Evolutionary conservation across 768 basidiomycete species (phyloP).

Genomic region (Dioszegia aurantiaca): DNA sequence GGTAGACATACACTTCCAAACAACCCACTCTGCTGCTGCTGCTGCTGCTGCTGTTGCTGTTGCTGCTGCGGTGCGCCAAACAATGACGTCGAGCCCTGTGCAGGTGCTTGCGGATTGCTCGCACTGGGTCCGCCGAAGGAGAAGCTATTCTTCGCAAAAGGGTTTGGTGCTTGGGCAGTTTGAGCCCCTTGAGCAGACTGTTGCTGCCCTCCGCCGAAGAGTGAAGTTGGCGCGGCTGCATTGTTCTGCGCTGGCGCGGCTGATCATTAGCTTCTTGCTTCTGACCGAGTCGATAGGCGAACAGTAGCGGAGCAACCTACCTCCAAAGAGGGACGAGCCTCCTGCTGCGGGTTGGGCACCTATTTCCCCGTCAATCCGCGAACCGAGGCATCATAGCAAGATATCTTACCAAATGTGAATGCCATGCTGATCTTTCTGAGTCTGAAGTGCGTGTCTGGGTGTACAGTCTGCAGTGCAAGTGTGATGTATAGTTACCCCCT

Average conservation of each 20-base stretch:
- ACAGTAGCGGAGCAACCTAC: neutral
- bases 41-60: constrained; percentile 14
- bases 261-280: constrained; percentile 1
- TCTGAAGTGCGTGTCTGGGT: neutral
- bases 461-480: too few relatives aligned
- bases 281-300: too few relatives aligned
- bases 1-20: constrained; percentile 10
- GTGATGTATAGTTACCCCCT: too few relatives aligned
- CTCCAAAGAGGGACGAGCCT: constrained; percentile 14
- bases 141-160: neutral
- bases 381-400: neutral
- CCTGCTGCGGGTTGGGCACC: neutral
- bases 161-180: constrained; percentile 1
- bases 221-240: neutral
- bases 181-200: constrained; percentile 1
- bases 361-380: too few relatives aligned
- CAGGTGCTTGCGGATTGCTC: neutral
- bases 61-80: constrained; percentile 14
- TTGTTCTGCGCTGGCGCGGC: neutral
- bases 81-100: neutral
- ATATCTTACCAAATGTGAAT: constrained; percentile 18
- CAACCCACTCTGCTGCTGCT: neutral
- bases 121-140: constrained; percentile 8
- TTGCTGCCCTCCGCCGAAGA: constrained; percentile 27
- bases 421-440: constrained; percentile 1